phyloP scores from a whole-genome alignment of 352 stramenopile genomes.

The Globisporangium lucens region DNA sequence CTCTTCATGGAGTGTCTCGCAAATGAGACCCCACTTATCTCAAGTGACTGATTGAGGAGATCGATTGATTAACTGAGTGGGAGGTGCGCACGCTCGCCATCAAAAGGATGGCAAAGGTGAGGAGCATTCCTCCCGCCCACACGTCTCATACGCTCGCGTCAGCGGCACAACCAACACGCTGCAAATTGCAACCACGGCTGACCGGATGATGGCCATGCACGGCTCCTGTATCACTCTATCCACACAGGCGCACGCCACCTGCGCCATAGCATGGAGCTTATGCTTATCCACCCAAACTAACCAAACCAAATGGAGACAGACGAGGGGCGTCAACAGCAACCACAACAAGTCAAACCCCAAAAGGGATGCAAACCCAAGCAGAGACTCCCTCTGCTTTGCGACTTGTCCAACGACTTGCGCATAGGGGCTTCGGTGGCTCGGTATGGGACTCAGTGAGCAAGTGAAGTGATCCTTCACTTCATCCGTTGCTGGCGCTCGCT shows the following conservation, averaged over 20 bases:
- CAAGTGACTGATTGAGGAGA: neutral
- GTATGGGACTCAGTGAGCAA: neutral
- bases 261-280: neutral
- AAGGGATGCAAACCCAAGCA: neutral
- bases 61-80: neutral
- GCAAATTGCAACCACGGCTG: neutral
- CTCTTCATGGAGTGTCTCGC: neutral
- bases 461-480: neutral
- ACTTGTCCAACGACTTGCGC: neutral
- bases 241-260: neutral
- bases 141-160: neutral
- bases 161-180: neutral
- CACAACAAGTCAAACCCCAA: no score
- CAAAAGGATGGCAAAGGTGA: neutral
- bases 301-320: neutral
- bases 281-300: neutral
- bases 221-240: neutral
- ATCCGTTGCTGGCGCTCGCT: neutral
- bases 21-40: neutral
- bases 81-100: neutral
- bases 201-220: neutral
- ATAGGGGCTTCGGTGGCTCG: neutral
- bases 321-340: neutral
- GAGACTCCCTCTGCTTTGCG: neutral
- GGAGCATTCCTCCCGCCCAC: neutral